Conservation (phyloP, 495 filamentous ascomycete genomes). For the Lindgomyces ingoldianus region DNA sequence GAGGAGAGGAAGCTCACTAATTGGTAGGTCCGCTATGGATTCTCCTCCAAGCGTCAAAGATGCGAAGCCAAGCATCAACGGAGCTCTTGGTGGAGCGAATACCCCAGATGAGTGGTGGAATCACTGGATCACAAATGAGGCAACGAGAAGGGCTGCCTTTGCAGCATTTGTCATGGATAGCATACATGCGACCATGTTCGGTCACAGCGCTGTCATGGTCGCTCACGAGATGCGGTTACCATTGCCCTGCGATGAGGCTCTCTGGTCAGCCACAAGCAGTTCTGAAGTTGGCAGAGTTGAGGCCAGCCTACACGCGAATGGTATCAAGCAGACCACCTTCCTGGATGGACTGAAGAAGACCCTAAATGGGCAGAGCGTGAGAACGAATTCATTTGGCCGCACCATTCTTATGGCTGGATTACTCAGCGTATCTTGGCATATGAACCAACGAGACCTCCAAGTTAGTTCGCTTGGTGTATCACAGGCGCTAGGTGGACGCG, state of each 20-base stretch:
- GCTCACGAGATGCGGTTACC: conserved; percentile 93
- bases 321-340: conserved; percentile 84
- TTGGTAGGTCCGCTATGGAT: conserved; percentile 84
- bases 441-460: conserved; percentile 95
- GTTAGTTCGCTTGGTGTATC: conserved; percentile 79
- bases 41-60: conserved; percentile 81
- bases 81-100: conserved; percentile 45
- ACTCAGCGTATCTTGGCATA: conserved; percentile 93
- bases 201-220: conserved; percentile 95
- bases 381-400: conserved; percentile 93
- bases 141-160: conserved; percentile 87
- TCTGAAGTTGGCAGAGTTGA: conserved; percentile 88
- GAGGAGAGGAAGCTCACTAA: conserved; percentile 87
- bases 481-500: conserved; percentile 80
- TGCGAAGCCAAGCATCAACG: conserved; percentile 45
- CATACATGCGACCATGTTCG: conserved; percentile 97
- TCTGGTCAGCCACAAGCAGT: conserved; percentile 91
- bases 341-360: conserved; percentile 90
- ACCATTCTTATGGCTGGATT: conserved; percentile 93
- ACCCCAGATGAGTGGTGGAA: conserved; percentile 92
- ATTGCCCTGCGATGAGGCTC: conserved; percentile 86
- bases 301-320: conserved; percentile 75
- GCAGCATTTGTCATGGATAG: conserved; percentile 95
- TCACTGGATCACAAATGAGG: conserved; percentile 93
- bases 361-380: conserved; percentile 79